phyloP scores from a whole-genome alignment of 257 asterid genomes.

The Craterostigma plantagineum region DNA sequence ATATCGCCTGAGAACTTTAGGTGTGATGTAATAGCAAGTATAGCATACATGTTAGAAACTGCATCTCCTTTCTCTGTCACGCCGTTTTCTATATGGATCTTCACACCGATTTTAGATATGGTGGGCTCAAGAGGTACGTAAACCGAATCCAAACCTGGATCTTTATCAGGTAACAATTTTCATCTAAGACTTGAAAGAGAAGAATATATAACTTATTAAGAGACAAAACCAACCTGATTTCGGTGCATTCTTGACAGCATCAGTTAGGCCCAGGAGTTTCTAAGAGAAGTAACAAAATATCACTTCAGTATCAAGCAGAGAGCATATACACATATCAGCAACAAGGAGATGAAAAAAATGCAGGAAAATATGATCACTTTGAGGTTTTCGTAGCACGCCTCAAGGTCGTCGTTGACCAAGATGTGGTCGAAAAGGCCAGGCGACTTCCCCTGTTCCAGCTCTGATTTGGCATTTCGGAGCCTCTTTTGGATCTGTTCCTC shows the following conservation, averaged over 20 bases:
- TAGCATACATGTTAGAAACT: constrained; percentile 22
- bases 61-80: constrained; percentile 13
- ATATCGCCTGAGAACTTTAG: too few relatives aligned
- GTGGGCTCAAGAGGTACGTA: constrained; percentile 31
- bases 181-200: too few relatives aligned
- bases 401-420: constrained; percentile 62
- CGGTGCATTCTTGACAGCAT: constrained; percentile 14
- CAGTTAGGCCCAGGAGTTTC: constrained; percentile 42
- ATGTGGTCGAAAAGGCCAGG: constrained; percentile 71
- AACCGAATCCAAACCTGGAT: constrained; percentile 17
- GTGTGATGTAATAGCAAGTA: constrained; percentile 4
- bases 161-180: too few relatives aligned
- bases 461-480: constrained; percentile 54
- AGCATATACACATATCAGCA: background rate
- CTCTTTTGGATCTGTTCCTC: constrained; percentile 90
- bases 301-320: background rate
- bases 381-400: constrained; percentile 45
- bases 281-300: constrained; percentile 13
- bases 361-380: constrained; percentile 23
- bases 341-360: constrained; percentile 3
- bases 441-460: constrained; percentile 57
- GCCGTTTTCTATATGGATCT: constrained; percentile 30
- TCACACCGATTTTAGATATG: constrained; percentile 32
- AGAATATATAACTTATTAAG: constrained; percentile 8
- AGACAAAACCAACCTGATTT: constrained; percentile 50